Evolutionary conservation across 148 eudicot species (phyloP).

Genomic region (Suaeda aralocaspica): DNA sequence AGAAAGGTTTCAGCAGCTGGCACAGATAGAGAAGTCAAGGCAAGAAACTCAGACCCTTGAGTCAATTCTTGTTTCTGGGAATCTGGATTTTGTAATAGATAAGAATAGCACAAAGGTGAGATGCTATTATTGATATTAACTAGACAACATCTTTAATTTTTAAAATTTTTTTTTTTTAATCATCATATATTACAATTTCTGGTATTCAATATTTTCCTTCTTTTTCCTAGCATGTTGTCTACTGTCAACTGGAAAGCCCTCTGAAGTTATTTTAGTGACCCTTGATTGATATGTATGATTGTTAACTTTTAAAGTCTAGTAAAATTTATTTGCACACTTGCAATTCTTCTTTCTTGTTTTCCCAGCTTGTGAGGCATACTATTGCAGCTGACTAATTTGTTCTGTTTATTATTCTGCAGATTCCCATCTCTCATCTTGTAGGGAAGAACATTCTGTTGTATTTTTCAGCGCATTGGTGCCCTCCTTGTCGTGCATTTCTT

Average conservation of each 20-base stretch:
- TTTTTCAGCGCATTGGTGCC: conserved; percentile 81
- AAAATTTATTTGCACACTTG: too few species aligned
- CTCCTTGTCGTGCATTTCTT: conserved; percentile 69
- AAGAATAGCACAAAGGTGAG: conserved; percentile 58
- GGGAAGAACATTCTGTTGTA: conserved; percentile 62
- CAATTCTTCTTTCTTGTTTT: too few species aligned
- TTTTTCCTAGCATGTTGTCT: too few species aligned
- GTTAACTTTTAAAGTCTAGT: too few species aligned
- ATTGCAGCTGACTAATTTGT: not conserved
- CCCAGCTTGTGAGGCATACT: not conserved
- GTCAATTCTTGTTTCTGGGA: conserved; percentile 63
- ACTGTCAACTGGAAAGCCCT: not conserved
- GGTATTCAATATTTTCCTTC: not conserved
- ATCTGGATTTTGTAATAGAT: conserved; percentile 55
- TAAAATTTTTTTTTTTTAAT: not conserved
- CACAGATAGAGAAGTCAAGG: conserved; percentile 51
- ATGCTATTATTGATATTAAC: not conserved
- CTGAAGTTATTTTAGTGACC: not conserved
- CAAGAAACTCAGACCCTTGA: conserved; percentile 65
- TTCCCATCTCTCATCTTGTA: conserved; percentile 54
- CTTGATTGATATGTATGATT: not conserved
- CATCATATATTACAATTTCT: not conserved
- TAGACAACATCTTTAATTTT: too few species aligned
- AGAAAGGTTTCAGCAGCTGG: conserved; percentile 63
- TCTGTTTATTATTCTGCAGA: conserved; percentile 26